Evolutionary conservation across 2,329 filamentous ascomycete species (phyloP), one percentile per base, ranked within the genome.

Genomic region (Fusarium liriodendri): DNA sequence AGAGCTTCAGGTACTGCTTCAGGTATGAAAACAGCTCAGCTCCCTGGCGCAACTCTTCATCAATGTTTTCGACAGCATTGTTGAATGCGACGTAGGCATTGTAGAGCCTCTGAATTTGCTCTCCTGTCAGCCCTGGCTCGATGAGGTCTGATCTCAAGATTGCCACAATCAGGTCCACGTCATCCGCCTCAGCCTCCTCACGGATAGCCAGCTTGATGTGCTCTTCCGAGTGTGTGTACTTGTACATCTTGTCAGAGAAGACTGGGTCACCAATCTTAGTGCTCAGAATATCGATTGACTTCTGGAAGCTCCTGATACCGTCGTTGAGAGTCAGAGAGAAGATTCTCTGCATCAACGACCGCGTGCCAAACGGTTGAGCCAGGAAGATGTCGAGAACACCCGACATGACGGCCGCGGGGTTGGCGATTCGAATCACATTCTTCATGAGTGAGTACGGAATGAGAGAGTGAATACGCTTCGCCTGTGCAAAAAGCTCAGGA

Each of bases 71-170:
- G 11, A 99, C 94, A 0, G 95, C 95, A 78, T 93, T 95, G 82
- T 97, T 97, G 91, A 97, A 99, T 2, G 96, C 96, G 54, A 98
- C 95, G 79, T 97, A 98, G 32, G 95, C 95, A 80, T 98, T 98
- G 86, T 95, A 98, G 2, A 98, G 89, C 72, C 92, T 92, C 69
- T 92, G 94, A 47, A 97, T 92, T 82, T 98, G 95, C 66, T 93
- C 89, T 0, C 91, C 83, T 1, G 87, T 91, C 33, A 98, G 87
- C 33, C 92, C 87, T 0, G 95, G 94, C 59, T 91, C 84, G 45
- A 98, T 87, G 45, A 92, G 85, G 14, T 97, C 94, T 1, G 94
- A 95, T 65, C 94, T 89, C 65, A 98, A 84, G 62, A 98, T 92
- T 5, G 92, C 92, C 27, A 98, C 95, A 40, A 99, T 89, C 25